Base-by-base conservation (phyloP, 2,329 filamentous ascomycete species). In the Neonectria faginata region DNA sequence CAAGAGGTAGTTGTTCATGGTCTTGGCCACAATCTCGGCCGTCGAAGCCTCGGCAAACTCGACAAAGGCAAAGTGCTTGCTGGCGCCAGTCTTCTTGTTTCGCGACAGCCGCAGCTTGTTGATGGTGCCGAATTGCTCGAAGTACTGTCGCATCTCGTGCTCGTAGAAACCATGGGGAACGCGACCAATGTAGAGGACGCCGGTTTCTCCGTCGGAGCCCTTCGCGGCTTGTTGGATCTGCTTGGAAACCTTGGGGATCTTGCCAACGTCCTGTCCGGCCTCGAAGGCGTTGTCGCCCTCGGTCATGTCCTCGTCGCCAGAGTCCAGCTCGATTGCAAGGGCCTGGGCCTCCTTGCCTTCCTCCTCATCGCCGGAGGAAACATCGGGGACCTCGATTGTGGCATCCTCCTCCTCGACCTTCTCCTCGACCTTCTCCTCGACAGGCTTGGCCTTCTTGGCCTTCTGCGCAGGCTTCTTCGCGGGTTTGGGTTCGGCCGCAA, bases 1-100 rank as follows among this genome's bases (percentile, higher is more conserved):
- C 76, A 99, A 86, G 42, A 98, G 88, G 80, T 99, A 99, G 81
- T 94, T 97, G 84, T 97, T 89, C 96, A 99, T 99, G 22, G 96
- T 97, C 82, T 94, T 92, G 54, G 93, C 91, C 31, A 97, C 95
- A 72, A 98, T 94, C 74, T 93, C 91, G 42, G 96, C 95, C n/a
- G 86, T 87, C 69, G 80, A 81, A 53, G 94, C 92, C 62, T 93
- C 90, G 36, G 85, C 82, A 75, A 99, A 99, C 81, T 99, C 93
- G 75, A 99, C 87, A 79, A 97, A 99, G 33, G 93, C 96, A 76
- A 92, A 97, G 84, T 98, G 96, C 84, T 96, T 97, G 78, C 92
- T 94, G 63, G 89, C 89, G 60, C 96, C 96, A 1, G 94, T 98
- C 79, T 91, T 91, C 80, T 92, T 93, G 85, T 97, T 98, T 74